Evolutionary conservation across 106 monocot species (phyloP), one percentile per base, ranked within the genome.

Genomic region (Ottelia alismoides): DNA sequence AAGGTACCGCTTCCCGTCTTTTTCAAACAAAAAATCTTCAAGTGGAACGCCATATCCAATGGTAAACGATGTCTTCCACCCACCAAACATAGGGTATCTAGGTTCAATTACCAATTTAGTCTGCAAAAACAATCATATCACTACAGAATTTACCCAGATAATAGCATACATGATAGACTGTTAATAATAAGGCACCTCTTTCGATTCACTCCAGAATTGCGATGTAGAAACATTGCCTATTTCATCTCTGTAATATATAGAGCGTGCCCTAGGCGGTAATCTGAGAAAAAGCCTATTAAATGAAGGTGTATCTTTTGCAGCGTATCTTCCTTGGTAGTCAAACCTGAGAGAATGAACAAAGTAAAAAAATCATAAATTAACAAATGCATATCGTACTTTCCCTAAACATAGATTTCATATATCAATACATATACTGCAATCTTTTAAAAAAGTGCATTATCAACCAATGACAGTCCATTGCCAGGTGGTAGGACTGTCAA

Each of bases 181-280:
- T n/a, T n/a, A n/a, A n/a, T n/a, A n/a, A n/a, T n/a, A n/a, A n/a
- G 29, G 22, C 74, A 96, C 94, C 73, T 72, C 85, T 62, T 56
- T 81, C 26, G 82, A 85, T 62, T 81, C 81, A 52, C 78, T 69
- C 88, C 81, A 84, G 22, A 96, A 61, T 51, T 88, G 75, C 50
- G 96, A 96, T 29, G 96, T 89, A 27, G 96, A 96, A 22, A 89
- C 77, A 62, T 96, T 96, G 16, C 88, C 88, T 50, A 96, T 96
- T 69, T 96, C 96, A 82, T 96, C 96, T 74, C 96, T 88, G 51
- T 96, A 96, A 61, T 89, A 89, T 40, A 96, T 69, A 61, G 88
- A 96, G 70, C 85, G 88, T 49, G 88, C 88, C 51, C 88, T 68
- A 61, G 88, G 81, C 46, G 96, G 96, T 74, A 96, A 69, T 64